Conservation (phyloP, 225 moss, liverwort and hornwort genomes). For the Physcomitrium patens region DNA sequence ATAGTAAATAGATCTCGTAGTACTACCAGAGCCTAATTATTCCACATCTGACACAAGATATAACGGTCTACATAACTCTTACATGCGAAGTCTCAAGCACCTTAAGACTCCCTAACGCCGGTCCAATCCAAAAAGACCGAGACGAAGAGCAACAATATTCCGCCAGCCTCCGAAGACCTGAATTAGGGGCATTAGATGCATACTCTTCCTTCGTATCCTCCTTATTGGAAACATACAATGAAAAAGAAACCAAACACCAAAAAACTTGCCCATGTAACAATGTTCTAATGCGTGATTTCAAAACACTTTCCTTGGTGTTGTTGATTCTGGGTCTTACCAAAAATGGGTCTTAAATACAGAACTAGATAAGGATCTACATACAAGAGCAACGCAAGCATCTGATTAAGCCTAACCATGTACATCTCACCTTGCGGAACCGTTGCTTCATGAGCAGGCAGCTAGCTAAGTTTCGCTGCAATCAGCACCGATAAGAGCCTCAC, state of each 20-base stretch:
- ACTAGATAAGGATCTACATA: no score
- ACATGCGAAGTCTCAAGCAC: conserved; percentile 1
- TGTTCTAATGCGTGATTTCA: no score
- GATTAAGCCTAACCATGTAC: background rate
- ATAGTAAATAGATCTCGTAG: conserved; percentile 7
- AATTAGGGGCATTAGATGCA: no score
- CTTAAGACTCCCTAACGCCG: background rate
- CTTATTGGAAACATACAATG: no score
- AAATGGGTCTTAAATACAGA: no score
- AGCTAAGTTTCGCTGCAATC: conserved; percentile 11
- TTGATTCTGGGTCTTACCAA: no score
- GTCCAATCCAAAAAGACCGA: background rate
- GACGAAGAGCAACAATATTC: conserved; percentile 22
- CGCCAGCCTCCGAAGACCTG: conserved; percentile 20
- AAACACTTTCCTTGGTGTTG: no score
- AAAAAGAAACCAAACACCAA: no score
- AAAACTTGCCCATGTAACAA: no score
- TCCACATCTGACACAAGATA: conserved; percentile 22
- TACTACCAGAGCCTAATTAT: conserved; percentile 23
- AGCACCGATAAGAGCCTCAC: background rate
- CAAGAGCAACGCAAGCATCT: conserved; percentile 26
- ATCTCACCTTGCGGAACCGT: background rate
- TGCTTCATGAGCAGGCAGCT: background rate
- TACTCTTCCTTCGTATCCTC: no score
- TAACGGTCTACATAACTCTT: conserved; percentile 25